Percentiles rank a stretch among this genome's conserved stretches.
These are phyloP conservation scores for Vanderwaltozyma tropicalis DNA, from an alignment of 805 yeast genomes.

Conservation along the genomic window DNA sequence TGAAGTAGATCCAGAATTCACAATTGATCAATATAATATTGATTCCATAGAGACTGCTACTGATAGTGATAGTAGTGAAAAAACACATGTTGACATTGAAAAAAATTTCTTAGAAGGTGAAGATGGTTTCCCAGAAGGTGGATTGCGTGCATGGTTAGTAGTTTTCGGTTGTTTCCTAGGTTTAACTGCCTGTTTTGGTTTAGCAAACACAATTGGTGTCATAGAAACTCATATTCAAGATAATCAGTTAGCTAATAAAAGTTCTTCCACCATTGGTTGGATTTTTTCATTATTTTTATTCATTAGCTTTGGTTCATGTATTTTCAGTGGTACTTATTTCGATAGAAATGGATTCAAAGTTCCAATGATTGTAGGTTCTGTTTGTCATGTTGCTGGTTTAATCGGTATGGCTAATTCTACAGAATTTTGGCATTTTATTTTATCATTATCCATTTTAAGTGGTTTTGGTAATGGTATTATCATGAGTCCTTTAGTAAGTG, in stretches of 20 bases:
- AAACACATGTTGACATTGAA: not conserved
- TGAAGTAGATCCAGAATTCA: not conserved
- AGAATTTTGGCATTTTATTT: slow-evolving; percentile 44
- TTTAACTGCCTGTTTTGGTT: slow-evolving; percentile 40
- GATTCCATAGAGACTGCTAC: not conserved
- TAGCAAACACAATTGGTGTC: slow-evolving; percentile 48
- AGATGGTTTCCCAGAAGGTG: slow-evolving; percentile 44
- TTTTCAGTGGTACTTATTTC: slow-evolving; percentile 44
- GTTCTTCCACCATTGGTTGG: slow-evolving; percentile 45
- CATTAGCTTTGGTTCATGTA: slow-evolving; percentile 36
- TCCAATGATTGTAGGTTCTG: slow-evolving; percentile 33
- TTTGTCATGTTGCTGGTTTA: slow-evolving; percentile 35
- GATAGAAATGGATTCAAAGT: slow-evolving; percentile 39
- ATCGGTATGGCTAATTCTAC: slow-evolving; percentile 40
- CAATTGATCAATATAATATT: not conserved
- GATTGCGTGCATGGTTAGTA: slow-evolving; percentile 41
- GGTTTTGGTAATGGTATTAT: slow-evolving; percentile 49
- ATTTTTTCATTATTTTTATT: slow-evolving; percentile 47
- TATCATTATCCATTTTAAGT: slow-evolving; percentile 40
- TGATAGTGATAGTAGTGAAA: not conserved
- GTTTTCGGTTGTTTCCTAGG: slow-evolving; percentile 49
- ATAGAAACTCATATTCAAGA: slow-evolving; percentile 46
- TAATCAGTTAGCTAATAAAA: slow-evolving; percentile 38
- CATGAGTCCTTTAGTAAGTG: slow-evolving; percentile 45
- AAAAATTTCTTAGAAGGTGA: not conserved